These are phyloP conservation scores for Sporodiniella umbellata DNA, from an alignment of 371 early-diverging fungal species.

Conservation along the genomic window DNA sequence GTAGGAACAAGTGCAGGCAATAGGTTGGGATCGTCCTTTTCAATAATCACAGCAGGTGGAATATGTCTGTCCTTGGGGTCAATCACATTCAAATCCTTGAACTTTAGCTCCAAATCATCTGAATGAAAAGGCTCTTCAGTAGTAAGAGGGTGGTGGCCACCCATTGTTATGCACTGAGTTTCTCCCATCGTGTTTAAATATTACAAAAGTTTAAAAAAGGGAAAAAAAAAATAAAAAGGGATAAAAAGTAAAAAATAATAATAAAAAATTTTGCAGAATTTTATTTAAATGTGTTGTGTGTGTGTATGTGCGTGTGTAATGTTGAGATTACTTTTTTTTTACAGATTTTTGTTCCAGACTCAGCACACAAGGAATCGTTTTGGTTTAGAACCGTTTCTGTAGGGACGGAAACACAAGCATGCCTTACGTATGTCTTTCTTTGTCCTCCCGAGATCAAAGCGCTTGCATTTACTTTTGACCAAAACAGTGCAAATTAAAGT, in stretches of 20 bases:
- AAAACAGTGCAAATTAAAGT: too few species aligned
- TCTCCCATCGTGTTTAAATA: neutral
- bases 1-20: slow-evolving; percentile 4
- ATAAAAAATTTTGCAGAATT: neutral
- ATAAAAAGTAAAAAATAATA: too few species aligned
- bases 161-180: slow-evolving; percentile 1
- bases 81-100: slow-evolving; percentile 18
- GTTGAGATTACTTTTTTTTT: neutral
- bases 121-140: slow-evolving; percentile 22
- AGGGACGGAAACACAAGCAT: too few species aligned
- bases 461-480: too few species aligned
- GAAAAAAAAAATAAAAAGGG: neutral
- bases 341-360: too few species aligned
- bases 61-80: slow-evolving; percentile 18
- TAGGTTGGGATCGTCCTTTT: slow-evolving; percentile 16
- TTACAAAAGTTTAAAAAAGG: slow-evolving; percentile 3
- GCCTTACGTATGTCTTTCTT: too few species aligned
- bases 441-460: too few species aligned
- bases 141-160: slow-evolving; percentile 16
- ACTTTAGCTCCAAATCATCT: slow-evolving; percentile 11
- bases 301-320: neutral
- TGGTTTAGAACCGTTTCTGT: too few species aligned
- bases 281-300: too few species aligned
- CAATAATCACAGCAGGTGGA: slow-evolving; percentile 17
- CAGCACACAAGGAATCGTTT: too few species aligned